Conservation (phyloP, 208 protist species). For the Acanthamoeba royreba region DNA sequence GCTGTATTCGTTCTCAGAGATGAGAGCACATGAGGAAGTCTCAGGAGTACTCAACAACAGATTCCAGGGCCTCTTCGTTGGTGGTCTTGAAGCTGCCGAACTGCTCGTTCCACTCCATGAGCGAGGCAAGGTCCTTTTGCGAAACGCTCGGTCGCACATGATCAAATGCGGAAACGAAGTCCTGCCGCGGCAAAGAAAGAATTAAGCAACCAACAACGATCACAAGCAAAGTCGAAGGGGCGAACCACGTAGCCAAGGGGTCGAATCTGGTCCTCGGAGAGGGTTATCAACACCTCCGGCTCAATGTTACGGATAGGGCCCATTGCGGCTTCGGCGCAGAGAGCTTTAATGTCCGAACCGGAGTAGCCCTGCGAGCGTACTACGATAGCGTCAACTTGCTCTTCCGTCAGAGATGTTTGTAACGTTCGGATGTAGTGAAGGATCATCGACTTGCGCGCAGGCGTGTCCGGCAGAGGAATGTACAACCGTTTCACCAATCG, state of each 20-base stretch:
- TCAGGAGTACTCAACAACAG: too few relatives aligned
- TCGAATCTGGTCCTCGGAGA: slow-evolving; percentile 45
- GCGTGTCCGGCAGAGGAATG: slow-evolving; percentile 87
- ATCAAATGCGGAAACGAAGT: slow-evolving; percentile 52
- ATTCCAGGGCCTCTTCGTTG: neutral
- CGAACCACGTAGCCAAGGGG: neutral
- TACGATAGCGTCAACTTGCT: slow-evolving; percentile 49
- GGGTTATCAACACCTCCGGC: neutral
- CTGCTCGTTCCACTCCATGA: slow-evolving; percentile 72
- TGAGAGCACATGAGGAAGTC: too few relatives aligned
- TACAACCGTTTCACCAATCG: slow-evolving; percentile 91
- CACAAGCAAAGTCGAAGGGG: neutral
- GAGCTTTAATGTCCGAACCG: slow-evolving; percentile 76
- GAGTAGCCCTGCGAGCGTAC: slow-evolving; percentile 76
- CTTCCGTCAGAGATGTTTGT: slow-evolving; percentile 53
- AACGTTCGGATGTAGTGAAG: neutral
- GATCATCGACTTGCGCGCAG: slow-evolving; percentile 72
- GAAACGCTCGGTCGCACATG: slow-evolving; percentile 70
- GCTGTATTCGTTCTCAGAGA: neutral
- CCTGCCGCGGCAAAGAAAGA: neutral
- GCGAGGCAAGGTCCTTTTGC: slow-evolving; percentile 60
- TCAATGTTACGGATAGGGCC: slow-evolving; percentile 78
- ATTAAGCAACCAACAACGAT: slow-evolving; percentile 53
- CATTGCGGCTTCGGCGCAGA: slow-evolving; percentile 84
- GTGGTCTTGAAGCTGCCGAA: slow-evolving; percentile 44